phyloP scores from a whole-genome alignment of 163 green algal species.

The Coccomyxa subellipsoidea region DNA sequence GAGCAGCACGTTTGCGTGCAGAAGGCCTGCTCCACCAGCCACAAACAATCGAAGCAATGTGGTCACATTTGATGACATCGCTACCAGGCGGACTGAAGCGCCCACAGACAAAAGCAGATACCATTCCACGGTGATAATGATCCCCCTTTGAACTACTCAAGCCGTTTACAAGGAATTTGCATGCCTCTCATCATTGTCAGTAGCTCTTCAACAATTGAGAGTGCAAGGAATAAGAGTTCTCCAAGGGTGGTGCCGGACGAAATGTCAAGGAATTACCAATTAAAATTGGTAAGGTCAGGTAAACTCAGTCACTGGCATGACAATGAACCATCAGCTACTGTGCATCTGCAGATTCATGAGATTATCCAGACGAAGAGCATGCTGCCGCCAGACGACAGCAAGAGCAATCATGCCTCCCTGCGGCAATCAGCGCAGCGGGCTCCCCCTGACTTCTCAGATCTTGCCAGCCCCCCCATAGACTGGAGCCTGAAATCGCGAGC shows the following conservation, averaged over 20 bases:
- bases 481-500: constrained; percentile 39
- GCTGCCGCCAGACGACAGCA: background rate
- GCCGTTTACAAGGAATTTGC: too few relatives aligned
- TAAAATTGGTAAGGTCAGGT: too few relatives aligned
- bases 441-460: background rate
- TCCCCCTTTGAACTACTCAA: background rate
- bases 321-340: background rate
- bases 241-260: too few relatives aligned
- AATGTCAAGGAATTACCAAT: too few relatives aligned
- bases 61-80: background rate
- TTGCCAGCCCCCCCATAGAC: constrained; percentile 18
- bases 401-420: background rate
- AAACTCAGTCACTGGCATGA: too few relatives aligned
- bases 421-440: background rate
- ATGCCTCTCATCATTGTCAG: too few relatives aligned
- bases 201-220: too few relatives aligned
- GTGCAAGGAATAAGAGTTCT: too few relatives aligned
- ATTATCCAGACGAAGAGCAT: background rate
- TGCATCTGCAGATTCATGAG: background rate
- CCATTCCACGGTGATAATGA: background rate
- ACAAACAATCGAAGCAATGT: background rate
- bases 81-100: background rate
- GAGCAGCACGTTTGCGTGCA: too few relatives aligned
- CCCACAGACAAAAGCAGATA: background rate
- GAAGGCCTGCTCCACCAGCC: background rate